These are phyloP conservation scores for Pulicaria dysenterica DNA, from an alignment of 129 eudicot genomes.

Conservation along the genomic window DNA sequence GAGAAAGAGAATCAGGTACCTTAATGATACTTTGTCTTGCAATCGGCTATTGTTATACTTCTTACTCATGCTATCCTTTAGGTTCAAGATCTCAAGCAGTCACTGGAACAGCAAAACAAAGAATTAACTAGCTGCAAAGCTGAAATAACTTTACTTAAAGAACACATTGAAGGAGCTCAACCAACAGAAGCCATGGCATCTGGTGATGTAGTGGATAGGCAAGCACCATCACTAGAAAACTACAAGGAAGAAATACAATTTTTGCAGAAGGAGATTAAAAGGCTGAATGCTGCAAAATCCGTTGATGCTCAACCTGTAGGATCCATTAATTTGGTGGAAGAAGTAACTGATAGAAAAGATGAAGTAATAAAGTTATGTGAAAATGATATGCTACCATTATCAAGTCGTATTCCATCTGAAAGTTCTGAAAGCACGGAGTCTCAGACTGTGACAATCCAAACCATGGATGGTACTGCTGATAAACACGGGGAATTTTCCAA, in stretches of 20 bases:
- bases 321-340: constrained; percentile 33
- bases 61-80: constrained; percentile 28
- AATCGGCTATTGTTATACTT: constrained; percentile 24
- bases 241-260: constrained; percentile 52
- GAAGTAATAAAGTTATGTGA: constrained; percentile 41
- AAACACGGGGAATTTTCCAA: constrained; percentile 36
- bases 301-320: constrained; percentile 36
- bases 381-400: constrained; percentile 34
- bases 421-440: constrained; percentile 30
- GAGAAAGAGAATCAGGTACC: constrained; percentile 76
- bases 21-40: constrained; percentile 16
- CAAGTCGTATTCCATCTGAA: constrained; percentile 42
- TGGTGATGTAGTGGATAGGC: constrained; percentile 39
- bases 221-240: constrained; percentile 49
- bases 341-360: constrained; percentile 36
- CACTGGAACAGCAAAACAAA: constrained; percentile 58
- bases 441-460: constrained; percentile 30
- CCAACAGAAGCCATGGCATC: constrained; percentile 36
- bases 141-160: constrained; percentile 84
- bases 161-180: constrained; percentile 68
- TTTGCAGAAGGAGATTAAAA: constrained; percentile 53
- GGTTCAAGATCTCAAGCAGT: constrained; percentile 73
- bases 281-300: constrained; percentile 43
- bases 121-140: constrained; percentile 81
- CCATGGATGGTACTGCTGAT: constrained; percentile 27